Evolutionary conservation across 495 filamentous ascomycete species (phyloP).

Genomic region (Oidiodendron maius): DNA sequence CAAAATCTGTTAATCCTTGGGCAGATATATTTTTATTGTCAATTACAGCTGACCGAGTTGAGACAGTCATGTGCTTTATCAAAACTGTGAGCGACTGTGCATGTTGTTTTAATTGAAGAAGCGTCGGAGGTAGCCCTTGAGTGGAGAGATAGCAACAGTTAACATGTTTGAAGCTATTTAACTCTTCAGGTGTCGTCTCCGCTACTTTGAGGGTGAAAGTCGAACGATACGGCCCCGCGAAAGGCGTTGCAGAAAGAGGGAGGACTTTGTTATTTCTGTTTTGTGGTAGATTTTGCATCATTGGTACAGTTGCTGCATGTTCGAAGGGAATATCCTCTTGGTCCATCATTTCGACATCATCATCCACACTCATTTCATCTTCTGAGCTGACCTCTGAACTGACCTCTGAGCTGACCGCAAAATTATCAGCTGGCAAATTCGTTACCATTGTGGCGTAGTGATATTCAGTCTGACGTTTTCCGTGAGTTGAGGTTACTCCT

Average conservation of each 20-base stretch:
- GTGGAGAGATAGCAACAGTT: constrained; percentile 50
- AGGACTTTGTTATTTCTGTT: no score
- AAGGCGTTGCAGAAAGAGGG: constrained; percentile 10
- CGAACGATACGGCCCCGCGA: constrained; percentile 16
- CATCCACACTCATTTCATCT: no score
- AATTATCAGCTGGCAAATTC: no score
- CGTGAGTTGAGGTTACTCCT: no score
- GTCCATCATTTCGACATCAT: no score
- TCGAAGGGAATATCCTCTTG: no score
- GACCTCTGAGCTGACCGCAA: no score
- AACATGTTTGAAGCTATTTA: constrained; percentile 5
- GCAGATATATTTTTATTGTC: constrained; percentile 20
- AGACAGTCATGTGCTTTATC: constrained; percentile 37
- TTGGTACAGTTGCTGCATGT: no score
- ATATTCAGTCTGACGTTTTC: no score
- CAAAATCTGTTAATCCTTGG: not conserved
- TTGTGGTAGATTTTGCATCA: no score
- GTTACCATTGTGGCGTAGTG: no score
- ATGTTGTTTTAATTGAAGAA: constrained; percentile 48
- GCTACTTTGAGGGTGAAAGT: constrained; percentile 7
- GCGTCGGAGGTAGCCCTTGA: constrained; percentile 34
- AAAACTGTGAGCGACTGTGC: constrained; percentile 44
- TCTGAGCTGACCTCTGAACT: no score
- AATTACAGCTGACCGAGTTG: constrained; percentile 7
- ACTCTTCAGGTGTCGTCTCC: not conserved